Percentiles rank a stretch among this genome's conserved stretches.
phyloP scores from a whole-genome alignment of 306 rosid genomes.

The Dicorynia guianensis region DNA sequence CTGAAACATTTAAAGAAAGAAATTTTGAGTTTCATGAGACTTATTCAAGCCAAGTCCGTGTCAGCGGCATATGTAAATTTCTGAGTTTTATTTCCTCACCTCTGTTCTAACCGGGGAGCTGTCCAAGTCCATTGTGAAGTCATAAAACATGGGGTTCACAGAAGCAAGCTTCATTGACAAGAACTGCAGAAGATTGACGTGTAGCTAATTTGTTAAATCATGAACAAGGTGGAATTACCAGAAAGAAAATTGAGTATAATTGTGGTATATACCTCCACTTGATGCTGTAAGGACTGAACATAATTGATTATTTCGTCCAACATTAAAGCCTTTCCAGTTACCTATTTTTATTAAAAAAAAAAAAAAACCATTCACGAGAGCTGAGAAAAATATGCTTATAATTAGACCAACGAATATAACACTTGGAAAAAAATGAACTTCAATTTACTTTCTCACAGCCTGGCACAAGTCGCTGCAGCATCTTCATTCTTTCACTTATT shows the following conservation, averaged over 20 bases:
- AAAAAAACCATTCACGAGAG: slow-evolving; percentile 56
- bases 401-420: neutral
- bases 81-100: slow-evolving; percentile 47
- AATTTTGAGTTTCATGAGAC: slow-evolving; percentile 21
- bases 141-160: slow-evolving; percentile 66
- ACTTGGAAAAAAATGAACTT: slow-evolving; percentile 36
- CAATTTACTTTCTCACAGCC: slow-evolving; percentile 97
- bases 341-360: slow-evolving; percentile 55
- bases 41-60: neutral
- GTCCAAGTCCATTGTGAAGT: slow-evolving; percentile 65
- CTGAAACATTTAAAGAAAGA: slow-evolving; percentile 42
- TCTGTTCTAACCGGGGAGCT: slow-evolving; percentile 59
- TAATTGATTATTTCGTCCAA: slow-evolving; percentile 96
- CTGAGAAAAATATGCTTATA: neutral
- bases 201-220: slow-evolving; percentile 4
- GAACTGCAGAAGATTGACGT: slow-evolving; percentile 54
- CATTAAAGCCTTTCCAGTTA: slow-evolving; percentile 92
- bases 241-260: neutral
- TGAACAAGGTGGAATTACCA: neutral
- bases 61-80: neutral
- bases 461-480: slow-evolving; percentile 86
- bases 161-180: slow-evolving; percentile 91
- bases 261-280: slow-evolving; percentile 89
- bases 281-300: slow-evolving; percentile 95
- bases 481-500: slow-evolving; percentile 93